Base-by-base conservation (phyloP, 371 early-diverging fungal species). In the Mucor lusitanicus region DNA sequence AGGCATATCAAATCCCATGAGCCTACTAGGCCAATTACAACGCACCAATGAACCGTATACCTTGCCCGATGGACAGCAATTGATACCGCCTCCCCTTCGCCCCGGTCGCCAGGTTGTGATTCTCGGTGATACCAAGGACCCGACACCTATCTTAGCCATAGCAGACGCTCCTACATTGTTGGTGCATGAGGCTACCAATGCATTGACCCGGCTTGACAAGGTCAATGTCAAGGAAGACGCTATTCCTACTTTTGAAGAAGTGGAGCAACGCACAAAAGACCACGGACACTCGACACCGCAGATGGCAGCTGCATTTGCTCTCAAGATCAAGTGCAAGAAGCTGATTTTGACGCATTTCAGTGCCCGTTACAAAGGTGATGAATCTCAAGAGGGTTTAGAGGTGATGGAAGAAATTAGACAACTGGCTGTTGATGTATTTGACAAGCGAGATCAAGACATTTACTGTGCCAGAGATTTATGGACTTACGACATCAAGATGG, bases 211-310 rank as follows among this genome's bases (percentile, higher is more conserved):
- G 25, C 54, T 85, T 17, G 80, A 76, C 59, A 62, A n/a, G 2
- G 30, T 37, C 3, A 61, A 39, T 28, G 33, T 56, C 6, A 71
- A 64, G 42, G 37, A 64, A 59, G 59, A 46, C 4, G 23, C 35
- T 27, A 55, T 55, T 4, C 58, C 63, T 1, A 74, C 75, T 32
- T 68, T 72, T 6, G 74, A 74, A 44, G 61, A 76, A 25, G 81
- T 83, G 0, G 69, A 76, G n/a, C 67, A 73, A 30, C 56, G 76
- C 6, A 77, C 87, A 13, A 61, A 67, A 9, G 65, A 67, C 0
- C 86, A 87, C 64, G 89, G 89, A 0, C 89, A 89, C 64, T 88
- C 88, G 0, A 89, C 87, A 3, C 89, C 89, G 11, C 81, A 87
- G 62, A 87, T 89, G 85, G 89, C 89, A 7, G 89, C 78, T 2